Percentiles rank a stretch among this genome's conserved stretches.
phyloP scores from a whole-genome alignment of 805 yeast genomes.

The Isabelozyma rhagii region DNA sequence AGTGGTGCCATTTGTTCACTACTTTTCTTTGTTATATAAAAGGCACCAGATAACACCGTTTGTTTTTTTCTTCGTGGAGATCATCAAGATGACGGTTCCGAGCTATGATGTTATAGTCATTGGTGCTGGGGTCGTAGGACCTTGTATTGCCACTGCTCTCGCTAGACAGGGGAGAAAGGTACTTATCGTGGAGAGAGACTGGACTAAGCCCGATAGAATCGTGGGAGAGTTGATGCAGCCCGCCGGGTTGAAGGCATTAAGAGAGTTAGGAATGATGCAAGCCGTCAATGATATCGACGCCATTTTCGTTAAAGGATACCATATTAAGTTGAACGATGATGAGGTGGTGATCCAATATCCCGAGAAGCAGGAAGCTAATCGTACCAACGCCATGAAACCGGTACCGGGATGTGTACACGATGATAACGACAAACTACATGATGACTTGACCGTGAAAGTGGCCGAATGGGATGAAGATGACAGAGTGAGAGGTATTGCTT shows the following conservation, averaged over 20 bases:
- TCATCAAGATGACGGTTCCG: background rate
- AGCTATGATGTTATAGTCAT: constrained; percentile 79
- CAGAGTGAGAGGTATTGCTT: constrained; percentile 71
- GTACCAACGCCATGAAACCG: constrained; percentile 42
- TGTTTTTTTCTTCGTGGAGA: too few species aligned
- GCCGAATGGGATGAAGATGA: constrained; percentile 58
- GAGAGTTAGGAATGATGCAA: constrained; percentile 76
- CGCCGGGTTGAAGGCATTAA: constrained; percentile 84
- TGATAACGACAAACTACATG: constrained; percentile 52
- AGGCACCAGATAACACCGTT: too few species aligned
- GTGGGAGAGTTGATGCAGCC: constrained; percentile 98
- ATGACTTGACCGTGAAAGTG: constrained; percentile 47
- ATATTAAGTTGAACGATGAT: constrained; percentile 63
- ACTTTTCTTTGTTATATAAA: too few species aligned
- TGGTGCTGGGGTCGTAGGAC: constrained; percentile 99
- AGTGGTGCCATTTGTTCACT: too few species aligned
- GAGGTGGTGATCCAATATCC: constrained; percentile 69
- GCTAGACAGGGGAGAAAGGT: constrained; percentile 90
- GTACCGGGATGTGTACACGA: constrained; percentile 54
- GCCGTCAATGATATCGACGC: constrained; percentile 78
- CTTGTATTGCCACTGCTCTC: constrained; percentile 83
- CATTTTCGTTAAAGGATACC: constrained; percentile 73
- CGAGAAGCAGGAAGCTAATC: constrained; percentile 44
- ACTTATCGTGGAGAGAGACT: constrained; percentile 77
- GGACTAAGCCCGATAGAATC: constrained; percentile 90